Conservation (phyloP, 2,329 filamentous ascomycete genomes). For the Fusarium armeniacum region DNA sequence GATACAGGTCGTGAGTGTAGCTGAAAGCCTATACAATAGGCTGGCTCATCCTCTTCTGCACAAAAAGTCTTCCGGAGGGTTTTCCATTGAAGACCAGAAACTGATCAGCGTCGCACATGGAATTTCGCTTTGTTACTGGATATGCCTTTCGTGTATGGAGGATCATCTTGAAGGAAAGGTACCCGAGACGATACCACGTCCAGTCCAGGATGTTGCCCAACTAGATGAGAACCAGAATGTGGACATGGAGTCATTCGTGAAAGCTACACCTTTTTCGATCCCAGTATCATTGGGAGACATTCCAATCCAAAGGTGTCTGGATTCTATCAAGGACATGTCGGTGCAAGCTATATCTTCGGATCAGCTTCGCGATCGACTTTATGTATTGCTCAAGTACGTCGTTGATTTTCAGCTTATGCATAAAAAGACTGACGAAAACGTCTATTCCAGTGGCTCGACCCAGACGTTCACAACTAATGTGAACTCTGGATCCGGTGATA, state of each 20-base stretch:
- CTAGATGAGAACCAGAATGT: neutral
- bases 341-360: neutral
- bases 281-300: neutral
- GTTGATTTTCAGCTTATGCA: too few relatives aligned
- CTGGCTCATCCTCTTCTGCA: neutral
- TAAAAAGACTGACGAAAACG: fast-evolving
- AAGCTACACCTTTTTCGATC: neutral
- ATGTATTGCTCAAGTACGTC: neutral
- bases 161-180: neutral
- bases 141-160: neutral
- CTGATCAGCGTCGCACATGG: neutral
- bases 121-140: neutral
- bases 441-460: neutral
- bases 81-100: neutral
- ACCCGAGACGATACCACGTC: neutral
- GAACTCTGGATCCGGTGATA: neutral
- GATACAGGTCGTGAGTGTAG: neutral
- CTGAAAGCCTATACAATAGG: neutral
- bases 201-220: neutral
- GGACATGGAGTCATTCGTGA: neutral
- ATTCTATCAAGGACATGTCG: neutral
- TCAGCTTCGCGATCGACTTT: neutral
- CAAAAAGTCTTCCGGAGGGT: neutral
- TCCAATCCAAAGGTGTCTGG: neutral
- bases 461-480: neutral